These are phyloP conservation scores for Rhinocladiella similis DNA, from an alignment of 2,329 filamentous ascomycete genomes.

Conservation along the genomic window DNA sequence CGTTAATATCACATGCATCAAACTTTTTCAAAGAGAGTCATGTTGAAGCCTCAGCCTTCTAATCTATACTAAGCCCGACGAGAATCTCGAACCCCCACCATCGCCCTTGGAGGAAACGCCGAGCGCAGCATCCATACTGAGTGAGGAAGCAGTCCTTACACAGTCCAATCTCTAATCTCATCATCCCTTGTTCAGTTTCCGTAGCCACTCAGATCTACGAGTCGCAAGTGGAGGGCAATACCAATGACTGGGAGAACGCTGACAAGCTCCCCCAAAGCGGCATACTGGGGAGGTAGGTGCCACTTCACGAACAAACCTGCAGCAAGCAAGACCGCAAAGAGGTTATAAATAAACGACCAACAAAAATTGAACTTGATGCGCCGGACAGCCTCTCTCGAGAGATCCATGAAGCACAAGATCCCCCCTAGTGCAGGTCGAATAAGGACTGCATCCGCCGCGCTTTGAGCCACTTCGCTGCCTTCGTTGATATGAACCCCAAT, in stretches of 20 bases:
- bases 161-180: too few species aligned
- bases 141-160: too few species aligned
- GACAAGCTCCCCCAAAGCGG: conserved; percentile 70
- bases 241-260: conserved; percentile 70
- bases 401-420: conserved; percentile 59
- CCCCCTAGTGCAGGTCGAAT: conserved; percentile 58
- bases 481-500: conserved; percentile 70
- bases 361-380: conserved; percentile 68
- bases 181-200: too few species aligned
- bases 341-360: conserved; percentile 71
- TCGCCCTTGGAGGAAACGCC: too few species aligned
- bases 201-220: neutral
- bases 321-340: conserved; percentile 66
- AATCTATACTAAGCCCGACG: too few species aligned
- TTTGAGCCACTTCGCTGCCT: conserved; percentile 62
- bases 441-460: conserved; percentile 69
- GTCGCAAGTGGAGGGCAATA: conserved; percentile 7
- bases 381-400: conserved; percentile 45
- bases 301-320: conserved; percentile 63
- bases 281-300: conserved; percentile 63
- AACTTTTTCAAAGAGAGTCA: too few species aligned
- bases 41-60: too few species aligned
- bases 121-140: too few species aligned
- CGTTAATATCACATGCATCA: too few species aligned
- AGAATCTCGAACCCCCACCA: too few species aligned